Base-by-base conservation (phyloP, 176 grass and related monocot species). In the Cymbopogon citratus region DNA sequence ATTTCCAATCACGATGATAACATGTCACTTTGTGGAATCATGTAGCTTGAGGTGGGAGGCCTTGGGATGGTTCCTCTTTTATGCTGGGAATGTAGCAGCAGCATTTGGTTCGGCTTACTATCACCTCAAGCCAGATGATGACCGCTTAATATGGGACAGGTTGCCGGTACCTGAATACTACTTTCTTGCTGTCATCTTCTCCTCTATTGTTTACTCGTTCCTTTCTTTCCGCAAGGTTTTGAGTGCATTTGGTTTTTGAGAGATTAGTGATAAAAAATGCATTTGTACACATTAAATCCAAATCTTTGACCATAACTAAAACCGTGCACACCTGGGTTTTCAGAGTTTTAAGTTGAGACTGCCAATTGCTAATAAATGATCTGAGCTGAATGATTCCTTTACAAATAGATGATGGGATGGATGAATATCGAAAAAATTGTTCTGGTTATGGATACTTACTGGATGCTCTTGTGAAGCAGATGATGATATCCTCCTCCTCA, bases 61-160 rank as follows among this genome's bases (percentile, higher is more conserved):
- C 46, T 84, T 86, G 56, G 93, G 89, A 69, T 99, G 97, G 97
- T 92, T 87, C 46, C 85, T 99, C 39, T 96, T 90, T 87, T 99
- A 87, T 85, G 77, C 78, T 23, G 93, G 89, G 73, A 95, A 91
- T 79, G 87, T 88, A 45, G 80, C 83, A 73, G 80, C 92, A 48
- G 91, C 92, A 80, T 99, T 99, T 91, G 97, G 97, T 29, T 99
- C 97, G 8, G 97, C 97, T 72, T 96, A 99, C 85, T 96, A 99
- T 90, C 97, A 99, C 66, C 87, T 99, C 79, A 99, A 96, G 89
- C 97, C 87, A 64, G 92, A 95, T 85, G 92, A 96, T 90, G 93
- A 93, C 80, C 88, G 91, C 63, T 89, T 95, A 66, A 82, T 91
- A 65, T 99, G 97, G 97, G 97, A 99, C 85, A 95, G 87, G 89